A percentile compares a stretch with the other conserved stretches of the same genome.
Evolutionary conservation across 441 rosid genomes (phyloP).

Genomic region (Euphorbia schlechtendalii): DNA sequence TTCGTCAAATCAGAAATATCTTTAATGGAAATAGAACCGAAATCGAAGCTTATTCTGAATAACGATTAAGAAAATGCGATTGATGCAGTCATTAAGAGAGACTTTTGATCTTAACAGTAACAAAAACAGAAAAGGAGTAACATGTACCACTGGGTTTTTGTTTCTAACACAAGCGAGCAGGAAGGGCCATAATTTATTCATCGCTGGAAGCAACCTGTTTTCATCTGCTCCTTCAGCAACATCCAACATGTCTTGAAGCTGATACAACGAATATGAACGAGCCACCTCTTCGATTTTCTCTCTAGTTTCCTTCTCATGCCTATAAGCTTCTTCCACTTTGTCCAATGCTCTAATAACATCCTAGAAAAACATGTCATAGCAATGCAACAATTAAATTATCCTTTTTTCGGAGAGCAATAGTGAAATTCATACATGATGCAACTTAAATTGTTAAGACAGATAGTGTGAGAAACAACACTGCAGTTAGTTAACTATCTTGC

Average conservation of each 20-base stretch:
- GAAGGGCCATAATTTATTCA: constrained; percentile 90
- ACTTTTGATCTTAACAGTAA: background rate
- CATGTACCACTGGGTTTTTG: constrained; percentile 54
- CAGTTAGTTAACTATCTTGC: background rate
- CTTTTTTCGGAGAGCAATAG: background rate
- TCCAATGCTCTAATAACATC: constrained; percentile 58
- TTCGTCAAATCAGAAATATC: constrained; percentile 6
- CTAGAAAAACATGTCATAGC: constrained; percentile 25
- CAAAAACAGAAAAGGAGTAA: background rate
- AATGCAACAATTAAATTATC: background rate
- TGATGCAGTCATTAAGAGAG: background rate
- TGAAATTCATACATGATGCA: background rate
- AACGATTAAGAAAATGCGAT: background rate
- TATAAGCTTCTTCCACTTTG: constrained; percentile 80
- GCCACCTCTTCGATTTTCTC: constrained; percentile 63
- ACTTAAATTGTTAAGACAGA: background rate
- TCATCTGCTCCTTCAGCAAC: constrained; percentile 61
- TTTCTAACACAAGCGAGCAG: constrained; percentile 63
- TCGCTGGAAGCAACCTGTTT: constrained; percentile 86
- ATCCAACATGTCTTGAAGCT: constrained; percentile 61
- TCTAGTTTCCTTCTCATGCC: constrained; percentile 55
- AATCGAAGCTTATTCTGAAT: constrained; percentile 1
- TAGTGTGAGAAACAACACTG: background rate
- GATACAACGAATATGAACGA: constrained; percentile 45
- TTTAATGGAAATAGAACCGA: background rate